phyloP scores from a whole-genome alignment of 306 rosid genomes.

The Ceratonia siliqua region DNA sequence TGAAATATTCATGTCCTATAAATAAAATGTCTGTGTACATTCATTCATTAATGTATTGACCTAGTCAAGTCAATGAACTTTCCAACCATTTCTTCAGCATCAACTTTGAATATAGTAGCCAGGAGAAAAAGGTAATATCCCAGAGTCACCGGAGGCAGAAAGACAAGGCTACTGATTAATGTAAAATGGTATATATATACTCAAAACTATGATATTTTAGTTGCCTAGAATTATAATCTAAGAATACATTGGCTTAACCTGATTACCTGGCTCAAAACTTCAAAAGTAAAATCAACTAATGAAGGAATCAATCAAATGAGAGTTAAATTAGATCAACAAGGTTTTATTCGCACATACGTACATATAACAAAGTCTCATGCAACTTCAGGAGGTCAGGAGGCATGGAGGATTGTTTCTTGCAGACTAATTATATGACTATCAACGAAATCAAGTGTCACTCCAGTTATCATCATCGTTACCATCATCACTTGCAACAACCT shows the following conservation, averaged over 20 bases:
- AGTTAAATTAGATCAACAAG: slow-evolving; percentile 32
- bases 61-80: too few relatives aligned
- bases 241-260: slow-evolving; percentile 33
- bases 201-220: background rate
- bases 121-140: too few relatives aligned
- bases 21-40: too few relatives aligned
- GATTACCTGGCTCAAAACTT: slow-evolving; percentile 25
- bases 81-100: too few relatives aligned
- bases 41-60: too few relatives aligned
- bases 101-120: too few relatives aligned
- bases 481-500: slow-evolving; percentile 92
- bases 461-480: slow-evolving; percentile 79
- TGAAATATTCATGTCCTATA: too few relatives aligned
- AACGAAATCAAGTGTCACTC: slow-evolving; percentile 66
- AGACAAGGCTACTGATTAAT: too few relatives aligned
- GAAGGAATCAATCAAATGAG: slow-evolving; percentile 42
- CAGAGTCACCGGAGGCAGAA: too few relatives aligned
- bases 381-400: slow-evolving; percentile 35
- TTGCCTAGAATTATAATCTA: slow-evolving; percentile 28
- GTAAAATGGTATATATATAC: background rate
- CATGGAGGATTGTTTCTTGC: slow-evolving; percentile 1
- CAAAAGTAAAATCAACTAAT: slow-evolving; percentile 22
- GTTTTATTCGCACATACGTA: slow-evolving; percentile 59
- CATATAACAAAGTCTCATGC: slow-evolving; percentile 49
- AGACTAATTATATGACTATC: background rate